phyloP scores from a whole-genome alignment of 2,329 filamentous ascomycete species.

The Xylariomycetidae sp. region DNA sequence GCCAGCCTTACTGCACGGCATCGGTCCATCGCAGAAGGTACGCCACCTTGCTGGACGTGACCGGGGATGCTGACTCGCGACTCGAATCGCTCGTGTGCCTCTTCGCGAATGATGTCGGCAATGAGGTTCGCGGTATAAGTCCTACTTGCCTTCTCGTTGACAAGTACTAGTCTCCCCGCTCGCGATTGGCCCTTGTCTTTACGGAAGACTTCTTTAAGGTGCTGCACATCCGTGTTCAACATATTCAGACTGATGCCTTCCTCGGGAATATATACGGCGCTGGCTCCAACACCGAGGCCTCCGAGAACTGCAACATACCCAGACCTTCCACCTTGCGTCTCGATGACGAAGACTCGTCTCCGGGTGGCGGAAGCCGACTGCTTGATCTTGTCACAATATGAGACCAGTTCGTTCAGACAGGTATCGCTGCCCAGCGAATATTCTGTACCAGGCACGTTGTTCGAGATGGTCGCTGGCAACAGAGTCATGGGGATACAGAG shows the following conservation, averaged over 20 bases:
- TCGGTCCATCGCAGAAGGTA: conserved; percentile 92
- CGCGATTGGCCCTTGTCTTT: conserved; percentile 83
- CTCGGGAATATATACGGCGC: conserved; percentile 94
- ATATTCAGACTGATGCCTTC: conserved; percentile 93
- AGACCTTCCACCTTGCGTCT: conserved; percentile 92
- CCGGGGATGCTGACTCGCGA: conserved; percentile 86
- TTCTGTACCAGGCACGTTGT: conserved; percentile 96
- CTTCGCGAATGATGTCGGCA: conserved; percentile 91
- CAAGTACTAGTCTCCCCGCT: conserved; percentile 89
- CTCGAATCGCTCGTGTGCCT: conserved; percentile 88
- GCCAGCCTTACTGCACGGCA: conserved; percentile 87
- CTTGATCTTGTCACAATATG: conserved; percentile 96
- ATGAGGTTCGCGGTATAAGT: conserved; percentile 93
- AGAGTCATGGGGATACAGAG: conserved; percentile 91
- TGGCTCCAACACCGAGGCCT: conserved; percentile 85
- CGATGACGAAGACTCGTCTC: conserved; percentile 92
- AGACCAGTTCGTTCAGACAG: conserved; percentile 89
- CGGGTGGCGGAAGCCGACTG: conserved; percentile 93
- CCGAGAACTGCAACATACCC: conserved; percentile 91
- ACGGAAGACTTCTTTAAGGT: conserved; percentile 79
- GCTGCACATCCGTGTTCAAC: conserved; percentile 84
- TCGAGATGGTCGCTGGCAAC: conserved; percentile 94
- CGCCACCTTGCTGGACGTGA: conserved; percentile 91
- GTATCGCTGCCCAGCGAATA: conserved; percentile 97
- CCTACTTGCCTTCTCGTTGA: conserved; percentile 89